Base-by-base conservation (phyloP, 2,329 filamentous ascomycete species). In the Calonectria montana region DNA sequence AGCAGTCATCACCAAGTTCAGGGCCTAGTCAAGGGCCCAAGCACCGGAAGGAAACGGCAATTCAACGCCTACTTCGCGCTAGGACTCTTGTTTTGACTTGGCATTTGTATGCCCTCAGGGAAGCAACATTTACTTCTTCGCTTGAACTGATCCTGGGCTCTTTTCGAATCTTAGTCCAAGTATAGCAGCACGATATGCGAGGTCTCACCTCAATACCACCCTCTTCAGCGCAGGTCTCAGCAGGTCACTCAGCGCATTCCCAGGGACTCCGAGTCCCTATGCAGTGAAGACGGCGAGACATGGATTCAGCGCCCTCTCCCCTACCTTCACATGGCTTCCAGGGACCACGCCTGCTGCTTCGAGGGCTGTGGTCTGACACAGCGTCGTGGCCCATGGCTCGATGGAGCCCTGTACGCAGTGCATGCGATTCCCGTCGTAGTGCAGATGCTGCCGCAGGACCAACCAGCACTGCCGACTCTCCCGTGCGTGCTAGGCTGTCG, bases 351-450 rank as follows among this genome's bases (percentile, higher is more conserved):
- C 47, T 53, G 48, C 53, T 59, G 62, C 61, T 61, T 57, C 41
- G 25, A n/a, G n/a, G n/a, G n/a, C 29, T 23, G 63, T 71, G 64
- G 69, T 41, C 64, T 71, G 64, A 71, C 64, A 39, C 47, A 39
- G 48, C 45, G 64, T 57, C 64, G 55, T 31, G 64, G 69, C 45
- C 53, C 63, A 63, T 61, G 53, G 61, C 63, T 61, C 39, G 41
- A 65, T 53, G 35, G 41, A 45, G 53, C 53, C 35, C 53, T 35
- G 35, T 59, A 35, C 18, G 53, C 50, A 41, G 39, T n/a, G 39
- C 23, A 29, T 48, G 55, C 31, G 63, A 16, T 21, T 67, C 31
- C 41, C 45, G n/a, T 67, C 8, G 29, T 37, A 4, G 27, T 21
- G 31, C 53, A 37, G n/a, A 35, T 39, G 53, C 48, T 39, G 50